phyloP scores from a whole-genome alignment of 108 stramenopile species.

The Cyclotella kingstonii region DNA sequence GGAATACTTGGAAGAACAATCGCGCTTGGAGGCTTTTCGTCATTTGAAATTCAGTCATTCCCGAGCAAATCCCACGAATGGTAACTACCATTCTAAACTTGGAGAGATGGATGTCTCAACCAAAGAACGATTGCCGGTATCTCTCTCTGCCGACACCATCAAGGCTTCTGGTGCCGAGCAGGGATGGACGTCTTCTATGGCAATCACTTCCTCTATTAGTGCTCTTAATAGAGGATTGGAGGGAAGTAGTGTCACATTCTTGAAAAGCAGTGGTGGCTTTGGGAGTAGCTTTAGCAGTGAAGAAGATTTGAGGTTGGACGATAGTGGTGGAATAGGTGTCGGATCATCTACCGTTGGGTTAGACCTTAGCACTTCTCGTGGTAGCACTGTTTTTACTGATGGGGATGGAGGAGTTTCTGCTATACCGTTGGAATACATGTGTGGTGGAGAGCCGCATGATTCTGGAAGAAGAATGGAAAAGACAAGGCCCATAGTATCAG shows the following conservation, averaged over 20 bases:
- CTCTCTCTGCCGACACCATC: constrained; percentile 22
- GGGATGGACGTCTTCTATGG: not conserved
- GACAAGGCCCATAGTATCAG: not conserved
- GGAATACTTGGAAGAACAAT: constrained; percentile 25
- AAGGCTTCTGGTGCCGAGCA: constrained; percentile 24
- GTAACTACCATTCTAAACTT: no score
- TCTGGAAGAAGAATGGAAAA: not conserved
- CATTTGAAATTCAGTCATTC: not conserved
- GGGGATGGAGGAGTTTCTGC: constrained; percentile 5
- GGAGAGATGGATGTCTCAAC: no score
- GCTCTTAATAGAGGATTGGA: not conserved
- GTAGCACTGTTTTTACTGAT: not conserved
- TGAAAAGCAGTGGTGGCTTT: not conserved
- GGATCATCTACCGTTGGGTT: constrained; percentile 20
- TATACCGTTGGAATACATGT: not conserved
- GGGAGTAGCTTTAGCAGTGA: constrained; percentile 3
- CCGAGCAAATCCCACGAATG: no score
- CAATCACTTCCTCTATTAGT: not conserved
- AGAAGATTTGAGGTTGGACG: no score
- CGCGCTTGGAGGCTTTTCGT: constrained; percentile 16
- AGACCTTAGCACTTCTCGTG: constrained; percentile 37
- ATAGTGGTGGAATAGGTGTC: not conserved
- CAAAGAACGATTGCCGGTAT: constrained; percentile 6
- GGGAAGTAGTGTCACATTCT: not conserved
- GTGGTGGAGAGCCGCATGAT: no score